Evolutionary conservation across 2,329 filamentous ascomycete genomes (phyloP).

Genomic region (Calonectria henricotiae): DNA sequence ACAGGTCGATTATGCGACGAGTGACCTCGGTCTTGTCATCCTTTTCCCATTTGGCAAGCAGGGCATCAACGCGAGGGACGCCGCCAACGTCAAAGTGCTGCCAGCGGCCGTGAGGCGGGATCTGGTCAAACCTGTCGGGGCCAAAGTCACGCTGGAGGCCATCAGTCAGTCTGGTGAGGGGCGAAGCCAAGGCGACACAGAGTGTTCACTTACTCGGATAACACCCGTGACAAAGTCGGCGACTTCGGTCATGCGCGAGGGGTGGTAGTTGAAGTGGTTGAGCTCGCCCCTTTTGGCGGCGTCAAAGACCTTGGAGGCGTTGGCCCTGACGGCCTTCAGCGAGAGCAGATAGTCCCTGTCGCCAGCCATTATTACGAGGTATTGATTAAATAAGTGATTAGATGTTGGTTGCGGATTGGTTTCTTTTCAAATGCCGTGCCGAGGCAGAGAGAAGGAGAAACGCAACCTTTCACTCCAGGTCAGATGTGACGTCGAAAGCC

Average conservation of each 20-base stretch:
- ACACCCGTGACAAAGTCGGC: constrained; percentile 63
- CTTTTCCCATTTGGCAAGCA: constrained; percentile 65
- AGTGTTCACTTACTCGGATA: constrained; percentile 58
- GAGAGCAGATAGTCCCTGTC: constrained; percentile 57
- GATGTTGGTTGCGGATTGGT: not conserved
- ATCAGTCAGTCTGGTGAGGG: constrained; percentile 19
- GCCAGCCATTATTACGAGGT: constrained; percentile 12
- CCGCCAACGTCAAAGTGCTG: constrained; percentile 76
- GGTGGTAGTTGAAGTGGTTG: constrained; percentile 62
- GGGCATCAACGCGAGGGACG: constrained; percentile 64
- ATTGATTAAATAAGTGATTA: not conserved
- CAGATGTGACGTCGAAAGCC: constrained; percentile 19
- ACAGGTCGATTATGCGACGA: constrained; percentile 73
- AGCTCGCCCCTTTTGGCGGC: constrained; percentile 60
- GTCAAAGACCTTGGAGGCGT: constrained; percentile 54
- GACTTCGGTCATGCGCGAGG: constrained; percentile 58
- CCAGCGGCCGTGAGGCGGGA: constrained; percentile 73
- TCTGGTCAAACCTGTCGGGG: constrained; percentile 63
- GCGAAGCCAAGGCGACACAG: not conserved
- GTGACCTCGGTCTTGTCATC: constrained; percentile 66
- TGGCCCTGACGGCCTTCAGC: constrained; percentile 58
- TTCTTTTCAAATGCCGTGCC: not conserved
- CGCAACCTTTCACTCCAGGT: not conserved
- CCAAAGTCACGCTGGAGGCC: constrained; percentile 66
- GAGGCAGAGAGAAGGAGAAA: not conserved